Percentiles rank a stretch among this genome's conserved stretches.
Conservation (phyloP, 169 alveolate species). For the Hepatocystis sp. region DNA sequence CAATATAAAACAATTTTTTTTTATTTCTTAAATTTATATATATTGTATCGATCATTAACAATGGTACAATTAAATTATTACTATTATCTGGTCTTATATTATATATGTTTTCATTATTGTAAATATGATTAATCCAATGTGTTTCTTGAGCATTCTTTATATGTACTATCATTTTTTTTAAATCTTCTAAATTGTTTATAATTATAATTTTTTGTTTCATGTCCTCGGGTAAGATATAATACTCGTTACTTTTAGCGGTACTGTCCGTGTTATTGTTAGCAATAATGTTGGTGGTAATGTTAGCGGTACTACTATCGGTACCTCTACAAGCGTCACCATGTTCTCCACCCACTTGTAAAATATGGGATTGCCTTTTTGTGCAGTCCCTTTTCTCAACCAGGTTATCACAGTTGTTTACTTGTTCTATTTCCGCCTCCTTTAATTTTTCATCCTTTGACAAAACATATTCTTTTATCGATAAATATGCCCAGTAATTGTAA, state of each 20-base stretch:
- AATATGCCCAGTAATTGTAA: slow-evolving; percentile 30
- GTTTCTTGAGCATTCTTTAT: slow-evolving; percentile 18
- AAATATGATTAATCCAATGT: slow-evolving; percentile 48
- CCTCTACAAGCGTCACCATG: too few species aligned
- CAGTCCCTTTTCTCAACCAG: too few species aligned
- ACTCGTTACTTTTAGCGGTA: not conserved
- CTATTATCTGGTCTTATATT: not conserved
- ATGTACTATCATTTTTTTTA: slow-evolving; percentile 15
- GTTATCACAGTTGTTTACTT: too few species aligned
- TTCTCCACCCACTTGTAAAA: too few species aligned
- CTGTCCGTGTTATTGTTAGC: not conserved
- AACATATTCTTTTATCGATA: slow-evolving; percentile 34
- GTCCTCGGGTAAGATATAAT: slow-evolving; percentile 50
- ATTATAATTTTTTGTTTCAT: slow-evolving; percentile 26
- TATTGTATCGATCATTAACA: too few species aligned
- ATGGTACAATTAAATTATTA: too few species aligned
- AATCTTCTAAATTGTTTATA: slow-evolving; percentile 8
- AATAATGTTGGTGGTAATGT: too few species aligned
- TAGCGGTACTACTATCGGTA: too few species aligned
- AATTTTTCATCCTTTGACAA: not conserved
- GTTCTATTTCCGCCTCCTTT: too few species aligned
- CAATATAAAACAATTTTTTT: slow-evolving; percentile 34
- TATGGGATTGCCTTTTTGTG: too few species aligned
- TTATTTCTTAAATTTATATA: slow-evolving; percentile 22
- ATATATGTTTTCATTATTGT: slow-evolving; percentile 8